Percentiles rank a stretch among this genome's conserved stretches.
phyloP scores from a whole-genome alignment of 140 eudicot species.

The Anethum foeniculum region DNA sequence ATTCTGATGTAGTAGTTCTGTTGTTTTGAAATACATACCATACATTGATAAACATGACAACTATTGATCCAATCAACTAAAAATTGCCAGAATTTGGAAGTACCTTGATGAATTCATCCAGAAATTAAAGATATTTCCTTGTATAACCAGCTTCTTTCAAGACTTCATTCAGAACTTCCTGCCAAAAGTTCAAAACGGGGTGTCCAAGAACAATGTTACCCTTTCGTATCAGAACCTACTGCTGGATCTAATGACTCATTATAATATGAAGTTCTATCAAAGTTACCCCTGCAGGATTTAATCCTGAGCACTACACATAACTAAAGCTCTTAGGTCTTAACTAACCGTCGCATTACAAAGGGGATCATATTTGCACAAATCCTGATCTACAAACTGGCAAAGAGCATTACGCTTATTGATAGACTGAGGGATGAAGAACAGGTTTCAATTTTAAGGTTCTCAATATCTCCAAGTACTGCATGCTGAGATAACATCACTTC shows the following conservation, averaged over 20 bases:
- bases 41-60: background rate
- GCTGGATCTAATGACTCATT: background rate
- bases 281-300: background rate
- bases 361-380: background rate
- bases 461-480: background rate
- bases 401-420: background rate
- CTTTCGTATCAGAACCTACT: background rate
- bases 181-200: constrained; percentile 15
- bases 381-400: background rate
- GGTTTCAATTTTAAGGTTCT: background rate
- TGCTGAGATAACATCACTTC: background rate
- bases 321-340: background rate
- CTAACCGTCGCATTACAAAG: background rate
- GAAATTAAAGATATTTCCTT: constrained; percentile 48
- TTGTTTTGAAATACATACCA: background rate
- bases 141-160: constrained; percentile 76
- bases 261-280: background rate
- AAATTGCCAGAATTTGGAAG: background rate
- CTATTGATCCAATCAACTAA: background rate
- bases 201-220: background rate
- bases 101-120: constrained; percentile 78
- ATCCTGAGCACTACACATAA: background rate
- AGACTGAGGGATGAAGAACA: background rate
- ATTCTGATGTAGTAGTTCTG: background rate
- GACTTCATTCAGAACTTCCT: constrained; percentile 70